phyloP scores from a whole-genome alignment of 1,284 basidiomycete species.

The Grifola frondosa region DNA sequence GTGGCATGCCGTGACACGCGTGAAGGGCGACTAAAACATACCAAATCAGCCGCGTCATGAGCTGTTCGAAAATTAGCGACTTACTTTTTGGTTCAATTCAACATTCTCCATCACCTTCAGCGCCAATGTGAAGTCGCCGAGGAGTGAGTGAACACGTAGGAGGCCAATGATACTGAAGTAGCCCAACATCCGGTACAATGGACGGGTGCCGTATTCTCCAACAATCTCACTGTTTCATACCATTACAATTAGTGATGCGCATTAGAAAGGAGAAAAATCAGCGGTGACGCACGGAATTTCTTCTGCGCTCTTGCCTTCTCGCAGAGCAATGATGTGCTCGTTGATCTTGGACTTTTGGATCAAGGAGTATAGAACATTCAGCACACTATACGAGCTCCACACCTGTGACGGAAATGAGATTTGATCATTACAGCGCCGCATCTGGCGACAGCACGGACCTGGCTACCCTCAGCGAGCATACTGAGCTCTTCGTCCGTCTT shows the following conservation, averaged over 20 bases:
- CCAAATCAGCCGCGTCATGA: too few relatives aligned
- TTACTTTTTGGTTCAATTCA: constrained; percentile 82
- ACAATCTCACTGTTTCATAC: constrained; percentile 65
- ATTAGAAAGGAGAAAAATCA: neutral
- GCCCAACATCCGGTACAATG: constrained; percentile 94
- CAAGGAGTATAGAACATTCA: constrained; percentile 97
- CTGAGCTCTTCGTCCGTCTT: constrained; percentile 90
- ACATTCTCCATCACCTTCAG: constrained; percentile 95
- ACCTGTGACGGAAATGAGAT: constrained; percentile 45
- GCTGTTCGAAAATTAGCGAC: constrained; percentile 25
- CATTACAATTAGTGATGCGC: constrained; percentile 5
- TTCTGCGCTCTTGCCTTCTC: constrained; percentile 77
- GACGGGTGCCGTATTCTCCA: constrained; percentile 88
- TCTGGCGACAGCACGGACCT: constrained; percentile 40
- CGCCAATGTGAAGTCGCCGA: constrained; percentile 95
- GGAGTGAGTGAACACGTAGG: constrained; percentile 90
- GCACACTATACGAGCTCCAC: constrained; percentile 96
- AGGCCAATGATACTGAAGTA: constrained; percentile 97
- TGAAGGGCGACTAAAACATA: constrained; percentile 71
- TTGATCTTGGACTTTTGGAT: constrained; percentile 97
- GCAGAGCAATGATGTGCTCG: constrained; percentile 85
- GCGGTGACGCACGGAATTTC: constrained; percentile 79
- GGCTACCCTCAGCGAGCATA: constrained; percentile 77
- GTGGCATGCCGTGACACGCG: constrained; percentile 91
- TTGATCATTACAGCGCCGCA: constrained; percentile 5